Conservation (phyloP, 2,329 filamentous ascomycete genomes). For the Epichloe sylvatica region DNA sequence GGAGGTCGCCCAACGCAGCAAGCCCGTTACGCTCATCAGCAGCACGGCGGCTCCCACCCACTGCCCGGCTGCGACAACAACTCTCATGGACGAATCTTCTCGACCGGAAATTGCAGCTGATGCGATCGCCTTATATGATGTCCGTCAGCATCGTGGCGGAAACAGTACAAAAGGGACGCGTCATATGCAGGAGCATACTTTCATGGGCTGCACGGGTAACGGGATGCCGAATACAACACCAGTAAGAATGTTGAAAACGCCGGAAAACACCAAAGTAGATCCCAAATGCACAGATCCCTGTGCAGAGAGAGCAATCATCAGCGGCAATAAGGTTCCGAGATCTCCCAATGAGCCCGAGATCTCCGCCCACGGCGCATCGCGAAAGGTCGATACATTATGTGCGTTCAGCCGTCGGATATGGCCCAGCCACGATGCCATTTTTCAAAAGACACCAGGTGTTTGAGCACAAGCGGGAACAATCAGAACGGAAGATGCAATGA, state of each 20-base stretch:
- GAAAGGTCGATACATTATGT: slow-evolving; percentile 36
- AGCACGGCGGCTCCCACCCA: slow-evolving; percentile 63
- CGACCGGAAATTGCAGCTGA: slow-evolving; percentile 68
- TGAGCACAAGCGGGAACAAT: neutral
- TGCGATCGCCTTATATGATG: slow-evolving; percentile 55
- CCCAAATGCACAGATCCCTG: slow-evolving; percentile 68
- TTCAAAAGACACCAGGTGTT: neutral
- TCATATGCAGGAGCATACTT: slow-evolving; percentile 24
- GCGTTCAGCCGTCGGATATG: slow-evolving; percentile 22
- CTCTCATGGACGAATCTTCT: slow-evolving; percentile 34
- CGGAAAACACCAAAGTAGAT: slow-evolving; percentile 77
- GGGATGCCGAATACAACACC: slow-evolving; percentile 77
- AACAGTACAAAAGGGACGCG: neutral
- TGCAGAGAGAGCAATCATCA: slow-evolving; percentile 73
- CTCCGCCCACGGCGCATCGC: slow-evolving; percentile 44
- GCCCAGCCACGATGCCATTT: slow-evolving; percentile 15
- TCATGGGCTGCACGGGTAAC: slow-evolving; percentile 81
- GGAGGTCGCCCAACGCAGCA: slow-evolving; percentile 60
- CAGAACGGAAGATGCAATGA: neutral
- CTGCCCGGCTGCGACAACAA: slow-evolving; percentile 64
- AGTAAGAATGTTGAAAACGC: slow-evolving; percentile 72
- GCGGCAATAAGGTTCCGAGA: slow-evolving; percentile 74
- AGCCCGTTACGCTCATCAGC: slow-evolving; percentile 62
- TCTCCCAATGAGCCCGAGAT: slow-evolving; percentile 81
- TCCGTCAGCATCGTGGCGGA: neutral